These are phyloP conservation scores for Artemisia argyi DNA, from an alignment of 129 eudicot genomes.

Conservation along the genomic window DNA sequence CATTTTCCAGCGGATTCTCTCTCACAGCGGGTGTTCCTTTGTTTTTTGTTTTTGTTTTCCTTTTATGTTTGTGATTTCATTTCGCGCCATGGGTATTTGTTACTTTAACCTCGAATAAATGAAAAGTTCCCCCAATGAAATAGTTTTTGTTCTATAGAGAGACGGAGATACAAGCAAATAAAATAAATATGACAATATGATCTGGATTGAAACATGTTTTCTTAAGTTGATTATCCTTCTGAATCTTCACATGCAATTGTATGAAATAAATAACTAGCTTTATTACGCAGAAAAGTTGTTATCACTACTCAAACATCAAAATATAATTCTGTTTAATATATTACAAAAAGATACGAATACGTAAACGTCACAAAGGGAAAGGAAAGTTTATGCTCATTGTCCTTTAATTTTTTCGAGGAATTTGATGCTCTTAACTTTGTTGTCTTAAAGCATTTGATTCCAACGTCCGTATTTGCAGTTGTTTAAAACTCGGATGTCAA, in stretches of 20 bases:
- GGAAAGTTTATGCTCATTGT: neutral
- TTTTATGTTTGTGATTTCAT: constrained; percentile 7
- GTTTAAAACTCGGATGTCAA: neutral
- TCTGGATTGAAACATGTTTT: neutral
- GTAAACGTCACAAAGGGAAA: constrained; percentile 24
- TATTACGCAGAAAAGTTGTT: too few relatives aligned
- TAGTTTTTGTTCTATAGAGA: too few relatives aligned
- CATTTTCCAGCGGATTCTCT: constrained; percentile 4
- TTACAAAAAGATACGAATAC: neutral
- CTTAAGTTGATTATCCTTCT: neutral
- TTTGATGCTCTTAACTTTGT: constrained; percentile 20
- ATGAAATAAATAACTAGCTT: too few relatives aligned
- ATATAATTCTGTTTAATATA: too few relatives aligned
- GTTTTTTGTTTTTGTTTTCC: neutral
- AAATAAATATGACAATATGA: neutral
- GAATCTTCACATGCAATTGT: too few relatives aligned
- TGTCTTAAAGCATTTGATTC: constrained; percentile 24
- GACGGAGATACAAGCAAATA: neutral
- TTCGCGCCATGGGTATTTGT: constrained; percentile 1
- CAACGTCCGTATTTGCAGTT: neutral
- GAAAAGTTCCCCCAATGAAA: neutral
- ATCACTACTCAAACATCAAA: too few relatives aligned
- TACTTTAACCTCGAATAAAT: neutral
- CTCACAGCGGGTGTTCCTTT: neutral
- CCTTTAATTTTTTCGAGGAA: neutral